Base-by-base conservation (phyloP, 1,139 yeast genomes). In the Pneumocystis oryctolagi region DNA sequence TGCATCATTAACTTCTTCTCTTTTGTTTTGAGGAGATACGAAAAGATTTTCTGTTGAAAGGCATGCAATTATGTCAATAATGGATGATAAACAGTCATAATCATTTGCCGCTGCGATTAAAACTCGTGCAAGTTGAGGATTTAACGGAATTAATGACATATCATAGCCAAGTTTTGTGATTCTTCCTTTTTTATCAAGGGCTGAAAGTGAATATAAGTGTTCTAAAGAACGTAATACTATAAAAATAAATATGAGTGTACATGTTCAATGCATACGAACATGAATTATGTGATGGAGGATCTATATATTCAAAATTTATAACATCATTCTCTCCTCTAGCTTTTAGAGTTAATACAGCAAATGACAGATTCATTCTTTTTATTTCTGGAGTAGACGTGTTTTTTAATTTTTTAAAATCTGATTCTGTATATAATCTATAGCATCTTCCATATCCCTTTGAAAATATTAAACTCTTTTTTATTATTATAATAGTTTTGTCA, bases 331-430 rank as follows among this genome's bases (percentile, higher is more conserved):
- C 89, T 4, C 94, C 92, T 59, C 89, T 81, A 65, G 83, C 83
- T 72, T 92, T 94, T 67, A 92, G 77, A 75, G 92, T 85, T 67
- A 92, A 75, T 2, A 90, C 81, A 0, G 97, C 95, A 14, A 89
- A 82, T 0, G 92, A 81, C 57, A 92, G 84, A 70, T 90, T 96
- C 63, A 89, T 84, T 69, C 98, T 80, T 67, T 86, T 78, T 67
- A 92, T 90, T 73, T 92, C 98, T 0, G 97, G 90, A 70, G 90
- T 97, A 18, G 95, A 92, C 71, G 89, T 94, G 63, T 78, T 77
- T 0, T 87, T 84, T 58, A 94, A 75, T 64, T 79, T 77, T 20
- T 73, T 68, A 70, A 82, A 92, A 60, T 87, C 84, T 1, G 75
- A 72, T 70, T 90, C 97, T 64, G 87, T 84, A 72, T 86, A 94